phyloP scores from a whole-genome alignment of 202 grass and related monocot genomes.

The Bolboschoenoplectus hybrid region DNA sequence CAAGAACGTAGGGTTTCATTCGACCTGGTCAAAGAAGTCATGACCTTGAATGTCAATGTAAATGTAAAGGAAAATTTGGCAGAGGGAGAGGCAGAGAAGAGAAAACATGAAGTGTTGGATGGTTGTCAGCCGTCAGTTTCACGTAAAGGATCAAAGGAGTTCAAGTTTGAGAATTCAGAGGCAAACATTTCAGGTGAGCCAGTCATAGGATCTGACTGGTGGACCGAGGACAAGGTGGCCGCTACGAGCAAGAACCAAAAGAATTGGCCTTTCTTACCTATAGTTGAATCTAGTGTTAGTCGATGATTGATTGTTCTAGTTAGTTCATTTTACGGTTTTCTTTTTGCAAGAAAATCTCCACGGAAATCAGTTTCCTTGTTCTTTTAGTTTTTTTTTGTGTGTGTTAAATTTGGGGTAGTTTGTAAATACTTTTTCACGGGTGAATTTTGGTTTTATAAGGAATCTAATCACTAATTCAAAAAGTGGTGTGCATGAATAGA shows the following conservation, averaged over 20 bases:
- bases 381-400: neutral
- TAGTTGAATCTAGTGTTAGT: slow-evolving; percentile 34
- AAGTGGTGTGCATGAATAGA: neutral
- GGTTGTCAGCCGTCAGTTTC: neutral
- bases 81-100: neutral
- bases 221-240: no score
- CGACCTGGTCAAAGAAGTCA: slow-evolving; percentile 2
- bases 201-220: neutral
- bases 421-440: neutral
- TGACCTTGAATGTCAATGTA: neutral
- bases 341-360: no score
- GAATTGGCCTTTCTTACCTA: slow-evolving; percentile 46
- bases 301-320: slow-evolving; percentile 27
- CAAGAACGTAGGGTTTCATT: slow-evolving; percentile 31
- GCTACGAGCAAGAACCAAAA: slow-evolving; percentile 2
- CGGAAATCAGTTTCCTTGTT: neutral
- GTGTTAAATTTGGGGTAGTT: neutral
- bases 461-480: neutral
- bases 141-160: slow-evolving; percentile 44
- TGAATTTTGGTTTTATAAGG: neutral
- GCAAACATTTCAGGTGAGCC: slow-evolving; percentile 15
- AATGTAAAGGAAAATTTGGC: slow-evolving; percentile 27
- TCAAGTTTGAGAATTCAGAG: slow-evolving; percentile 62
- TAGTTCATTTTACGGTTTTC: neutral
- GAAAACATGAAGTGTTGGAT: neutral